Conservation (phyloP, 2,329 filamentous ascomycete genomes). For the Aspergillus amoenus region DNA sequence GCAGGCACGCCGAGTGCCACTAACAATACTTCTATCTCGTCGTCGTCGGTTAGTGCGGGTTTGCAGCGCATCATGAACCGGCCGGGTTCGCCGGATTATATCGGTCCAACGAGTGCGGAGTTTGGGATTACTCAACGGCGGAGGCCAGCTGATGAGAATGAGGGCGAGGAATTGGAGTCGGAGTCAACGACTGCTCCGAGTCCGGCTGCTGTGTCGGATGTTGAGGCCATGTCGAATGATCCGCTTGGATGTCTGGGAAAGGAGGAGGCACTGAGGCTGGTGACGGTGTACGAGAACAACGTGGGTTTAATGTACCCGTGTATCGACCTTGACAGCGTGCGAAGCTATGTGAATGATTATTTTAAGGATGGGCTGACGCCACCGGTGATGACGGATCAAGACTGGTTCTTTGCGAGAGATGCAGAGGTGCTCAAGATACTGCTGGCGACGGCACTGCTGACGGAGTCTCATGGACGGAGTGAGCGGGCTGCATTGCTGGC, state of each 20-base stretch:
- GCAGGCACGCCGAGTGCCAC: slow-evolving; percentile 10
- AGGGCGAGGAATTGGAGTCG: slow-evolving; percentile 20
- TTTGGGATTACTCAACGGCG: slow-evolving; percentile 29
- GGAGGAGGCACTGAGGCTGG: slow-evolving; percentile 74
- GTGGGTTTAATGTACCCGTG: slow-evolving; percentile 89
- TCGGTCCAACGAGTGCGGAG: slow-evolving; percentile 38
- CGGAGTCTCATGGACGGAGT: slow-evolving; percentile 76
- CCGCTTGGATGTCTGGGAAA: slow-evolving; percentile 72
- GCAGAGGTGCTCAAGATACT: slow-evolving; percentile 76
- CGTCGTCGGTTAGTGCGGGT: slow-evolving; percentile 14
- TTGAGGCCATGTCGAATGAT: slow-evolving; percentile 53
- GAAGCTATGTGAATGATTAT: slow-evolving; percentile 43
- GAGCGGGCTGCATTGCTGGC: slow-evolving; percentile 46
- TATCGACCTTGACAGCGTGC: slow-evolving; percentile 68
- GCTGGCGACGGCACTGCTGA: slow-evolving; percentile 70
- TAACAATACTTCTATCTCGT: slow-evolving; percentile 11
- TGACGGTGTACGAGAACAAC: slow-evolving; percentile 79
- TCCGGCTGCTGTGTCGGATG: slow-evolving; percentile 23
- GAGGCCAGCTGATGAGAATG: slow-evolving; percentile 14
- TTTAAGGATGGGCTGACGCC: slow-evolving; percentile 16
- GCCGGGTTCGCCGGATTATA: slow-evolving; percentile 33
- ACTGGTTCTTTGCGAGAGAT: slow-evolving; percentile 45
- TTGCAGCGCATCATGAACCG: slow-evolving; percentile 32
- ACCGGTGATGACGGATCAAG: slow-evolving; percentile 22
- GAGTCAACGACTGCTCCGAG: slow-evolving; percentile 22